A percentile compares a stretch with the other conserved stretches of the same genome.
phyloP scores from a whole-genome alignment of 495 filamentous ascomycete genomes.

The Penicillium antarcticum region DNA sequence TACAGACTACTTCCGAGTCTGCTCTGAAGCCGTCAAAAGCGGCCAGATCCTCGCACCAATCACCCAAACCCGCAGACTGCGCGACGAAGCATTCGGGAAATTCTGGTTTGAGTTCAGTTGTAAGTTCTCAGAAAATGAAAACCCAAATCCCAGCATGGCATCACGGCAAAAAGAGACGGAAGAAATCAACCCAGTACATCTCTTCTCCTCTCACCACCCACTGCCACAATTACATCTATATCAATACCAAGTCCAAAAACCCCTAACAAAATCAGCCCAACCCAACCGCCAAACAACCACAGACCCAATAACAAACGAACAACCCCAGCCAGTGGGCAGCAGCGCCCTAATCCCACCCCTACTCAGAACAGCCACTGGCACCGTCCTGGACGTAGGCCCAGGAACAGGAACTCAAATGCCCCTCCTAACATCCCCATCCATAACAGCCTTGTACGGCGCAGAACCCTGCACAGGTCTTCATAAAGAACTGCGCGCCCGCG shows the following conservation, averaged over 20 bases:
- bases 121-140: slow-evolving; percentile 11
- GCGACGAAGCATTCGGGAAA: slow-evolving; percentile 41
- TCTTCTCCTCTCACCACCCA: too few species aligned
- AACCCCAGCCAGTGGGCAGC: slow-evolving; percentile 15
- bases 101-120: slow-evolving; percentile 43
- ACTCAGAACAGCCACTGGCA: slow-evolving; percentile 31
- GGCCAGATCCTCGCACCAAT: slow-evolving; percentile 39
- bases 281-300: slow-evolving; percentile 5
- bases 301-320: slow-evolving; percentile 5
- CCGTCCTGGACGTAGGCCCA: slow-evolving; percentile 50
- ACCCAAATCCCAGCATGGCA: neutral
- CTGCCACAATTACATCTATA: too few species aligned
- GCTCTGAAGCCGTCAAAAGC: slow-evolving; percentile 28
- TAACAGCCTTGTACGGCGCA: slow-evolving; percentile 62
- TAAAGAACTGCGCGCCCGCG: slow-evolving; percentile 38
- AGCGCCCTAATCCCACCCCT: slow-evolving; percentile 39
- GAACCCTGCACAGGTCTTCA: slow-evolving; percentile 64
- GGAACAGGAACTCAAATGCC: slow-evolving; percentile 48
- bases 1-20: slow-evolving; percentile 34
- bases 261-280: slow-evolving; percentile 2
- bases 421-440: slow-evolving; percentile 34
- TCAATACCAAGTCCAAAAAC: neutral
- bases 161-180: neutral
- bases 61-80: slow-evolving; percentile 26
- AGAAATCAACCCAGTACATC: neutral